phyloP scores from a whole-genome alignment of 495 filamentous ascomycete species.

The Cercophora samala region DNA sequence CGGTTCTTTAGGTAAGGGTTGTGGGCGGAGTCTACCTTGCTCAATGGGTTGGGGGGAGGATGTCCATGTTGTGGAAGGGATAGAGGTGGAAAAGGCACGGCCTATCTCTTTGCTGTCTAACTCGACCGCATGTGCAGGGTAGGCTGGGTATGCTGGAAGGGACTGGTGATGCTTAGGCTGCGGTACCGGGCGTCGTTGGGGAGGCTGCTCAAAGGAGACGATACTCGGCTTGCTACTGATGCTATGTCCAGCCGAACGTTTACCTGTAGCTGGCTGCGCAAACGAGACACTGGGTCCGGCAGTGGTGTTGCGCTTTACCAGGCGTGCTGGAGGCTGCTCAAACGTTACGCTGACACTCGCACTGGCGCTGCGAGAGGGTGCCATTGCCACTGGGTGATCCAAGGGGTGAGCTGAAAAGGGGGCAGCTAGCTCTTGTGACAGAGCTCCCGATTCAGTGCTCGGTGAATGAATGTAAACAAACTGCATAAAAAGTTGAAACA shows the following conservation, averaged over 20 bases:
- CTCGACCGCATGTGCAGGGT: neutral
- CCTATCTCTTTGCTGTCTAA: neutral
- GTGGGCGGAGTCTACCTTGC: neutral
- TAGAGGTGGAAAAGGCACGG: neutral
- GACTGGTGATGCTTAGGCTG: neutral
- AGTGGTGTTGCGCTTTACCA: neutral
- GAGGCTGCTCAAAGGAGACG: neutral
- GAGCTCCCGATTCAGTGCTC: neutral
- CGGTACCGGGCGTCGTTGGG: neutral
- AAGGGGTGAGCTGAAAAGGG: neutral
- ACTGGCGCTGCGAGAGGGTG: neutral
- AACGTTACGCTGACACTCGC: neutral
- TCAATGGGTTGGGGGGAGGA: constrained; percentile 3
- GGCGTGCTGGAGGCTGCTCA: neutral
- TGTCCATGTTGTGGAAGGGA: neutral
- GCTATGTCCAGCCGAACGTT: neutral
- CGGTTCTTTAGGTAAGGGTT: constrained; percentile 10
- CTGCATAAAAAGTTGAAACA: constrained; percentile 10
- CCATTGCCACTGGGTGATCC: neutral
- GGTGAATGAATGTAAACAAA: neutral
- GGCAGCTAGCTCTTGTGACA: neutral
- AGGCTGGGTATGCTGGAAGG: neutral
- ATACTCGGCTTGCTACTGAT: neutral
- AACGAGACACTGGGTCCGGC: neutral
- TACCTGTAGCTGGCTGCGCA: neutral